Conservation (phyloP, 768 basidiomycete genomes). For the Leccinum pellstonianum region DNA sequence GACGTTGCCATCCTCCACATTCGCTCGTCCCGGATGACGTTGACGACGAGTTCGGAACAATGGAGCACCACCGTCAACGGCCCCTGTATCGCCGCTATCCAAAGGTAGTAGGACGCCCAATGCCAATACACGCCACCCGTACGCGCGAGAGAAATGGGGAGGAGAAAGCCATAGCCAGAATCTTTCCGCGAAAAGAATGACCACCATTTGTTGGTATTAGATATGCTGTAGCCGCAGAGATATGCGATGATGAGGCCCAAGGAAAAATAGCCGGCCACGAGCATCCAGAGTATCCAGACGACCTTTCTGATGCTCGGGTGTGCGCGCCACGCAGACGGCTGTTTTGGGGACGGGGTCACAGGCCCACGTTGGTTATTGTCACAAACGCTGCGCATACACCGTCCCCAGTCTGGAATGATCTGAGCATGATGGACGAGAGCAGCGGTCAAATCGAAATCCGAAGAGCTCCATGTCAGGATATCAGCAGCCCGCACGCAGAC, state of each 20-base stretch:
- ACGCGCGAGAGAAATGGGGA: too few relatives aligned
- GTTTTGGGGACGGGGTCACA: constrained; percentile 10
- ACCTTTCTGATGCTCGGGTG: constrained; percentile 26
- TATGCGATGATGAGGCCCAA: constrained; percentile 22
- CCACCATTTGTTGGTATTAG: too few relatives aligned
- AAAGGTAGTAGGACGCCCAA: too few relatives aligned
- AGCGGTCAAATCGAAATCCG: constrained; percentile 31
- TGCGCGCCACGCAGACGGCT: constrained; percentile 31
- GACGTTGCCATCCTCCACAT: too few relatives aligned
- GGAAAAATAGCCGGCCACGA: constrained; percentile 18
- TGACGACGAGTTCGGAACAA: too few relatives aligned
- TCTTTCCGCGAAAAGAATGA: too few relatives aligned
- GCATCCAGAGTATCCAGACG: constrained; percentile 21
- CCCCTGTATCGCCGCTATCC: too few relatives aligned
- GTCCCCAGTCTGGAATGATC: constrained; percentile 18
- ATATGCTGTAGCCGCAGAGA: too few relatives aligned
- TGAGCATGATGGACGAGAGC: constrained; percentile 31
- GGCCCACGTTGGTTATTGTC: constrained; percentile 11
- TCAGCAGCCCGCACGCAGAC: constrained; percentile 20
- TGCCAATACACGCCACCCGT: too few relatives aligned
- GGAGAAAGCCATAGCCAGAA: too few relatives aligned
- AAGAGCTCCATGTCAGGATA: constrained; percentile 35
- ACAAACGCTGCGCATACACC: constrained; percentile 27
- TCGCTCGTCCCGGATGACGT: too few relatives aligned
- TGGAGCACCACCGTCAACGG: too few relatives aligned